Conservation (phyloP, 73 alveolate genomes). For the Urostyla sp. region DNA sequence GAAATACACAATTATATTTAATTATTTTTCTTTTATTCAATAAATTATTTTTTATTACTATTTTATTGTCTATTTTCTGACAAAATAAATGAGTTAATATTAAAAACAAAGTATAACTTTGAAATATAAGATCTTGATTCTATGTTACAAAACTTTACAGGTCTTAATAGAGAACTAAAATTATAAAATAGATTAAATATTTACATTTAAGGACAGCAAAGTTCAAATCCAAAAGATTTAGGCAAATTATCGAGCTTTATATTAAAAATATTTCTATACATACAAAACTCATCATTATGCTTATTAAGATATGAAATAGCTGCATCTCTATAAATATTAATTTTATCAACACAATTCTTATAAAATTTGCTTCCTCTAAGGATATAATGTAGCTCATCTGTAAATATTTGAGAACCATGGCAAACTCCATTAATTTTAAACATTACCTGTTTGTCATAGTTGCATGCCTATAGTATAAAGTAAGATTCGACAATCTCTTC, state of each 20-base stretch:
- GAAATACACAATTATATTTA: neutral
- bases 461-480: neutral
- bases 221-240: conserved; percentile 43
- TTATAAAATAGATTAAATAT: no score
- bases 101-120: conserved; percentile 21
- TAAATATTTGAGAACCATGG: conserved; percentile 27
- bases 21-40: neutral
- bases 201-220: neutral
- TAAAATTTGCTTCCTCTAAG: conserved; percentile 34
- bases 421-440: conserved; percentile 44
- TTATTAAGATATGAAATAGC: neutral
- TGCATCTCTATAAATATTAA: neutral
- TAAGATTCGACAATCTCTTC: neutral
- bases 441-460: neutral
- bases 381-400: conserved; percentile 54
- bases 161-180: no score
- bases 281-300: neutral
- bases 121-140: conserved; percentile 9
- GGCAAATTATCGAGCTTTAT: conserved; percentile 47
- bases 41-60: neutral
- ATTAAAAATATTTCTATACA: neutral
- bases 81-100: conserved; percentile 15
- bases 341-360: conserved; percentile 16
- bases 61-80: conserved; percentile 25
- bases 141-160: no score